Evolutionary conservation across 176 grass and related monocot genomes (phyloP).

Genomic region (Zoysia pacifica): DNA sequence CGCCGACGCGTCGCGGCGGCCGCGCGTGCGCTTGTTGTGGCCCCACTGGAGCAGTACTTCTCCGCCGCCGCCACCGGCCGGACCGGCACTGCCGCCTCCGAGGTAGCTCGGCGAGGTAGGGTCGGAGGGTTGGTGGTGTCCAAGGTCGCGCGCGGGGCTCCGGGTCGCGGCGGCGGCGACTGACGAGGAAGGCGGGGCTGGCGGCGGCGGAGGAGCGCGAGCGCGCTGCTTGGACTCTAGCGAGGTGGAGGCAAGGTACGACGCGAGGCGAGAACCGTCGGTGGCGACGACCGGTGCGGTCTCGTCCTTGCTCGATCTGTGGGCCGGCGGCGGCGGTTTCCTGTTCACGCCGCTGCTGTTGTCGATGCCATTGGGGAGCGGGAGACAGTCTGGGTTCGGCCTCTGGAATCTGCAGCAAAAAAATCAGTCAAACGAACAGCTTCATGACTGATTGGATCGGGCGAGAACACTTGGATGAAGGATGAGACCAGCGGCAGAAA

Average conservation of each 20-base stretch:
- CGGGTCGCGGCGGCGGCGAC: background rate
- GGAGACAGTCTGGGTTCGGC: slow-evolving; percentile 55
- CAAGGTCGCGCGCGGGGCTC: slow-evolving; percentile 32
- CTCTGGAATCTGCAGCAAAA: slow-evolving; percentile 56
- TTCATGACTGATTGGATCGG: slow-evolving; percentile 28
- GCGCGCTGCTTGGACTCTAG: slow-evolving; percentile 39
- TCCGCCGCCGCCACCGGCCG: slow-evolving; percentile 17
- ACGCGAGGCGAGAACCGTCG: slow-evolving; percentile 20
- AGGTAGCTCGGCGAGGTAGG: background rate
- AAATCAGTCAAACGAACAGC: background rate
- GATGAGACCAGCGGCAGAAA: background rate
- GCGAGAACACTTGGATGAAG: slow-evolving; percentile 20
- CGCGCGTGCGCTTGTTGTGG: slow-evolving; percentile 68
- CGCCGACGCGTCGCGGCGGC: slow-evolving; percentile 44
- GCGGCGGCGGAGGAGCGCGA: slow-evolving; percentile 15
- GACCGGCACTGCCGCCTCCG: slow-evolving; percentile 33
- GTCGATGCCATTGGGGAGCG: slow-evolving; percentile 44
- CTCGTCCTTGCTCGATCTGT: slow-evolving; percentile 52
- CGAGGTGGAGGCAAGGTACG: slow-evolving; percentile 30
- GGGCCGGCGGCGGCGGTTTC: slow-evolving; percentile 16
- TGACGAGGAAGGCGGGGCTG: slow-evolving; percentile 22
- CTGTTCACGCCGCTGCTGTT: slow-evolving; percentile 1
- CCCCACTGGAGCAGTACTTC: slow-evolving; percentile 75
- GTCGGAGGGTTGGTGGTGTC: slow-evolving; percentile 6
- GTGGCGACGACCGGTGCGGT: slow-evolving; percentile 22